Base-by-base conservation (phyloP, 108 stramenopile species). In the Epithemia pelagica region DNA sequence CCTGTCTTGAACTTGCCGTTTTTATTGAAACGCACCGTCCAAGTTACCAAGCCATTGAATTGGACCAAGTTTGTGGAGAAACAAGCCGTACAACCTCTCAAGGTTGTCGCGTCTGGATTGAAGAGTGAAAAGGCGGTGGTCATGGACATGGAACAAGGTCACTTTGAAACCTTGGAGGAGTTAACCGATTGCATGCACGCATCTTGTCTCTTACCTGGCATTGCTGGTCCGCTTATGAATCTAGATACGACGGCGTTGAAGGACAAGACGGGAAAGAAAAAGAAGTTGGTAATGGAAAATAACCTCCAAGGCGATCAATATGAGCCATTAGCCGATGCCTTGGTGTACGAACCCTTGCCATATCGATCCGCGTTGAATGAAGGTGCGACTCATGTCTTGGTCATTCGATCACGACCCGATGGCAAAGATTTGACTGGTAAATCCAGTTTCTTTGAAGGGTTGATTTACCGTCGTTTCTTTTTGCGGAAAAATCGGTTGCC, bases 341-440 rank as follows among this genome's bases (percentile, higher is more conserved):
- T 97, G 61, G 51, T 97, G 1, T 96, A 86, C 67, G 91, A 89
- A 69, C 95, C 97, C 7, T 66, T 97, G 29, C 97, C 97, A 20
- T 96, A 89, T 69, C 75, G 79, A 27, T 58, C 87, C 8, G 95
- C 97, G 0, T 52, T 90, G n/a, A 54, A 72, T 22, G 95, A 96
- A n/a, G 92, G 92, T 2, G 95, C 92, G 19, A 96, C 94, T 15
- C 91, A 97, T 78, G 90, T 95, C 20, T 57, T 97, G 24, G 91
- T 92, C 24, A 76, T 96, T 19, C 83, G 95, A 56, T 91, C 95
- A 54, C 60, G 93, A 56, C 93, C 97, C 1, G 94, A 97, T 71
- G 95, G 95, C 8, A 81, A 77, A 2, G 88, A 95, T 79, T 90
- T 96, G 22, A 72, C 91, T n/a, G 89, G 89, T 21, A 94, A 94